Percentiles rank a stretch among this genome's conserved stretches.
phyloP scores from a whole-genome alignment of 2,329 filamentous ascomycete species.

The Fusarium domesticum region DNA sequence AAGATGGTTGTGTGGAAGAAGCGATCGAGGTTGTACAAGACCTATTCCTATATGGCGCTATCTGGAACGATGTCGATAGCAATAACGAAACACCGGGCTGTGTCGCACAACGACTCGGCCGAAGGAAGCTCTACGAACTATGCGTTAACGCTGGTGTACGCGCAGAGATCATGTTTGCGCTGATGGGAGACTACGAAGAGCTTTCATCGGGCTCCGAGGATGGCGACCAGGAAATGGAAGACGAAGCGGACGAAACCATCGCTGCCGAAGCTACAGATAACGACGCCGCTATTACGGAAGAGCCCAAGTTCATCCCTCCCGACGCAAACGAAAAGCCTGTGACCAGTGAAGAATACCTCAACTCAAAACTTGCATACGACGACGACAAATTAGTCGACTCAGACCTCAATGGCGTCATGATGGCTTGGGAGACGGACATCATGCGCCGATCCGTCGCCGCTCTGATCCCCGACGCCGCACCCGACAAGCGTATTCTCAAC shows the following conservation, averaged over 20 bases:
- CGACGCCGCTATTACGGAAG: conserved; percentile 30
- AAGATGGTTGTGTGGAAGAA: conserved; percentile 50
- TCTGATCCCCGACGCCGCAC: conserved; percentile 47
- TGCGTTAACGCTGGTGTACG: conserved; percentile 88
- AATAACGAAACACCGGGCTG: conserved; percentile 91
- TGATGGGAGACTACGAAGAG: conserved; percentile 78
- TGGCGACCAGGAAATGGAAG: conserved; percentile 49
- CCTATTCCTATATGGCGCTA: conserved; percentile 82
- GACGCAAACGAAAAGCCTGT: conserved; percentile 45
- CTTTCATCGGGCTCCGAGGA: conserved; percentile 57
- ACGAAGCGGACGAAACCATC: conserved; percentile 41
- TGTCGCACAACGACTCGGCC: conserved; percentile 68
- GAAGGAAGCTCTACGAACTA: conserved; percentile 70
- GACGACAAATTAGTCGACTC: conserved; percentile 68
- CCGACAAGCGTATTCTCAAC: conserved; percentile 71
- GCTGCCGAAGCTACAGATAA: conserved; percentile 34
- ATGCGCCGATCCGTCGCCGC: conserved; percentile 74
- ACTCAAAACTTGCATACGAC: conserved; percentile 62
- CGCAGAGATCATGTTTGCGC: conserved; percentile 79
- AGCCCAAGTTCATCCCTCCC: conserved; percentile 35
- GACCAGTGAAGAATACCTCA: conserved; percentile 66
- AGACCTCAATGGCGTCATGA: conserved; percentile 84
- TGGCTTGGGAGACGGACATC: conserved; percentile 86
- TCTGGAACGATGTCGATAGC: conserved; percentile 93
- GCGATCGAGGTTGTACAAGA: conserved; percentile 68